A percentile compares a stretch with the other conserved stretches of the same genome.
phyloP scores from a whole-genome alignment of 345 rosid species.

The Syzygium aqueum region DNA sequence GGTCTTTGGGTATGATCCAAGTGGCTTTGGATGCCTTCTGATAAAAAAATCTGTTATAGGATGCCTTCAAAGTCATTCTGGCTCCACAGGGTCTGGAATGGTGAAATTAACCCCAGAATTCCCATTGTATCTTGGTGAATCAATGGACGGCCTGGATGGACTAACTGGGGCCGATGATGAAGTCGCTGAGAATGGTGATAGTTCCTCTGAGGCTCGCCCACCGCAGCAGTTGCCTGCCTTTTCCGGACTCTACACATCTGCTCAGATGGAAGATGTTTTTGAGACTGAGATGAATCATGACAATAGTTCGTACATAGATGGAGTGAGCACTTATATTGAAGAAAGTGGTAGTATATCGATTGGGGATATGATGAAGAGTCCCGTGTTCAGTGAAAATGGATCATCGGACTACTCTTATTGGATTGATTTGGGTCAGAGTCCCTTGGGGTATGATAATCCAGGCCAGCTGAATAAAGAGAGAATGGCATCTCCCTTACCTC shows the following conservation, averaged over 20 bases:
- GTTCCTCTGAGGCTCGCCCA: conserved; percentile 43
- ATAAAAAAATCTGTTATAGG: conserved; percentile 97
- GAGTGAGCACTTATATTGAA: conserved; percentile 84
- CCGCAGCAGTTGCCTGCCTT: conserved; percentile 80
- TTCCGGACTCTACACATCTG: conserved; percentile 82
- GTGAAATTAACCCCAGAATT: conserved; percentile 95
- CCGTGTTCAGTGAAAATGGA: conserved; percentile 93
- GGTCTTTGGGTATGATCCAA: conserved; percentile 94
- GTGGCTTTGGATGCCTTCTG: conserved; percentile 97
- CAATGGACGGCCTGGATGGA: conserved; percentile 74
- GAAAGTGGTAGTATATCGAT: conserved; percentile 86
- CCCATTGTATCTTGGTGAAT: conserved; percentile 89
- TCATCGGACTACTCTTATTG: conserved; percentile 82
- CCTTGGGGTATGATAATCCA: conserved; percentile 56
- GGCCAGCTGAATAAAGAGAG: conserved; percentile 47
- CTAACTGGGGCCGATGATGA: conserved; percentile 45
- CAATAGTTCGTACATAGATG: conserved; percentile 73
- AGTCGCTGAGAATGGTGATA: conserved; percentile 41
- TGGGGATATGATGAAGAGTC: conserved; percentile 98
- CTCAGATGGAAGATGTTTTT: conserved; percentile 91
- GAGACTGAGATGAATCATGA: conserved; percentile 88
- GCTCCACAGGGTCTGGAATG: conserved; percentile 88
- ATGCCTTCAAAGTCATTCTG: conserved; percentile 86
- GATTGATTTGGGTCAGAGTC: conserved; percentile 98
- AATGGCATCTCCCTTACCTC: conserved; percentile 52